Evolutionary conservation across 495 filamentous ascomycete genomes (phyloP), one percentile per base, ranked within the genome.

Genomic region (Penicillium samsonianum): DNA sequence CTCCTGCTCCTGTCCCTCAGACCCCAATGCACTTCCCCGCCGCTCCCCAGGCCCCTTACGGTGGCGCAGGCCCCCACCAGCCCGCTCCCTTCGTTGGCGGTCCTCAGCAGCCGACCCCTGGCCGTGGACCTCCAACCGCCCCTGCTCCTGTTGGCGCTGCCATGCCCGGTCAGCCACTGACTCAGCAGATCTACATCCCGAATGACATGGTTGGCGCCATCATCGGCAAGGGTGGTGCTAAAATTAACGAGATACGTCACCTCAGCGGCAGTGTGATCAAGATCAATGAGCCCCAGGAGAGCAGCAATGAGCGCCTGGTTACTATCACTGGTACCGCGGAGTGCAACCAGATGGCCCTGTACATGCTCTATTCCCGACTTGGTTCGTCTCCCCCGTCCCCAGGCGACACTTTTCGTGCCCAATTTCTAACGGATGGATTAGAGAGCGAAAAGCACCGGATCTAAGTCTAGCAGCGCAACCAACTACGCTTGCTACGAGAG

Each of bases 141-240:
- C 77, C 79, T 12, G 78, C 81, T n/a, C 90, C 91, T 5, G 87
- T 91, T 70, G 84, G 85, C 64, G 85, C 84, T 42, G 84, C 87
- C 65, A 82, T 94, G 55, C 87, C 90, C 35, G 91, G 90, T 35
- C 87, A 92, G 59, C 91, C 94, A 55, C 74, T 98, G 62, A 98
- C 94, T 2, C 94, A 98, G 69, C 94, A 98, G 73, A 98, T 98
- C 62, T 98, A 87, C 76, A 98, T 98, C 67, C 94, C 94, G 43
- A 98, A 98, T 72, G 94, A 98, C 67, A 98, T 98, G 94, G 94
- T 98, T 51, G 94, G 94, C 48, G 94, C 94, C 46, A 98, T 98
- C 65, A 98, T 98, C 65, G 94, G 94, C 57, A 98, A 98, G 78
- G 95, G 94, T 55, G 94, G 94, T 59, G 90, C 91, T 23, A 98